These are phyloP conservation scores for Tulasnella sp. DNA, from an alignment of 768 basidiomycete genomes.

Conservation along the genomic window DNA sequence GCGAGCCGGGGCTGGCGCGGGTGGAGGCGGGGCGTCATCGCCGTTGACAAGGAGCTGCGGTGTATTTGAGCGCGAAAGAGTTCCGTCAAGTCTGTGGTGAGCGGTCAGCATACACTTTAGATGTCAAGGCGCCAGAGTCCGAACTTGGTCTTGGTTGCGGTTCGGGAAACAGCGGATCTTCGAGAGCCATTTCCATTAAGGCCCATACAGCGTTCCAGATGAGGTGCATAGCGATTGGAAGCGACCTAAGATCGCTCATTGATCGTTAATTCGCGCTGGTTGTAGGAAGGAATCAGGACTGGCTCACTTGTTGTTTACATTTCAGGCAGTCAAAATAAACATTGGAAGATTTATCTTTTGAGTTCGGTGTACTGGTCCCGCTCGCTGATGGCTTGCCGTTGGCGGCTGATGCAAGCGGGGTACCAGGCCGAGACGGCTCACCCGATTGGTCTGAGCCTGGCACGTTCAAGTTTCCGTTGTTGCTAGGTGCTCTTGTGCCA, in stretches of 20 bases:
- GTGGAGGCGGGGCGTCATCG: slow-evolving; percentile 11
- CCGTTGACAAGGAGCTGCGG: slow-evolving; percentile 17
- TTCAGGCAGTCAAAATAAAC: slow-evolving; percentile 28
- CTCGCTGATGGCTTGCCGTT: background rate
- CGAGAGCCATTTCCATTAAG: slow-evolving; percentile 15
- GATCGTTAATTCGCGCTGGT: background rate
- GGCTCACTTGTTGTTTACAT: slow-evolving; percentile 10
- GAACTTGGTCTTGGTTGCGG: slow-evolving; percentile 20
- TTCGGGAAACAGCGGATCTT: slow-evolving; percentile 5
- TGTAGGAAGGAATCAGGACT: background rate
- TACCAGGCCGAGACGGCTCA: background rate
- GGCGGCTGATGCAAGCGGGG: background rate
- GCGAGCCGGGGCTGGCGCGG: slow-evolving; percentile 1
- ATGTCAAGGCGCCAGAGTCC: background rate
- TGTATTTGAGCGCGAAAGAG: slow-evolving; percentile 26
- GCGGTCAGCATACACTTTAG: background rate
- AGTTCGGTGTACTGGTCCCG: slow-evolving; percentile 13
- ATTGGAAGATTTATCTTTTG: slow-evolving; percentile 21
- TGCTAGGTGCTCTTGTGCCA: background rate
- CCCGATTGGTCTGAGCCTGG: background rate
- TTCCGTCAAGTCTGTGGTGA: background rate
- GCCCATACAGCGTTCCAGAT: slow-evolving; percentile 22
- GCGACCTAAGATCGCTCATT: slow-evolving; percentile 9
- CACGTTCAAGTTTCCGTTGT: background rate
- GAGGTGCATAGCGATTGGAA: slow-evolving; percentile 28